Base-by-base conservation (phyloP, 495 filamentous ascomycete genomes). In the Penicillium salamii region DNA sequence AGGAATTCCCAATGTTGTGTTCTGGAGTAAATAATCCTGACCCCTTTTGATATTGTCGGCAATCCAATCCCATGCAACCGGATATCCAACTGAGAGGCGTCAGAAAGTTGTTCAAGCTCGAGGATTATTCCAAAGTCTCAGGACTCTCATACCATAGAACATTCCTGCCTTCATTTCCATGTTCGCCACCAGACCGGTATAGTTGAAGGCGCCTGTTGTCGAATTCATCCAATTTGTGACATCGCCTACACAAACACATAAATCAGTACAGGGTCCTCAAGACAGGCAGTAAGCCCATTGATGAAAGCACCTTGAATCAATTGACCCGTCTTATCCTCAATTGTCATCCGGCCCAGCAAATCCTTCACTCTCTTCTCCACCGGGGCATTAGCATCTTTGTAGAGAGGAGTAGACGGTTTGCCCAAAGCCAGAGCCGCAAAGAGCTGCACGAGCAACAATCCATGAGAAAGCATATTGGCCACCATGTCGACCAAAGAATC, bases 151-250 rank as follows among this genome's bases (percentile, higher is more conserved):
- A 70, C 70, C 68, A 54, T 88, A 88, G 61, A 87, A 88, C 43
- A 76, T 72, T 36, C 84, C 82, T 3, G 78, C 80, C 43, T 85
- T 80, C 52, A 66, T 68, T 19, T 72, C 63, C 79, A 87, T 86
- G 57, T 79, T 88, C 54, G 74, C 79, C 24, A 73, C 81, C 13
- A 89, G 68, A 1, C 85, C 86, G 3, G 77, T 76, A 14, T 75
- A 71, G 50, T 89, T 90, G 64, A 86, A 80, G 17, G 65, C 65
- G 42, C 80, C 79, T 14, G 74, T 71, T 0, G 72, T 77, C 6
- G 63, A 67, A 55, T 87, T 75, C 62, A 88, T 75, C 85, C 85
- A 90, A 58, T 88, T 88, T 19, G 75, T 74, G 37, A 90, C 67
- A 61, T 88, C 86, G 24, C 77, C 77, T 77, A 58, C 3, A 31